These are phyloP conservation scores for Lathyrus oleraceus DNA, from an alignment of 306 rosid genomes.

Conservation along the genomic window DNA sequence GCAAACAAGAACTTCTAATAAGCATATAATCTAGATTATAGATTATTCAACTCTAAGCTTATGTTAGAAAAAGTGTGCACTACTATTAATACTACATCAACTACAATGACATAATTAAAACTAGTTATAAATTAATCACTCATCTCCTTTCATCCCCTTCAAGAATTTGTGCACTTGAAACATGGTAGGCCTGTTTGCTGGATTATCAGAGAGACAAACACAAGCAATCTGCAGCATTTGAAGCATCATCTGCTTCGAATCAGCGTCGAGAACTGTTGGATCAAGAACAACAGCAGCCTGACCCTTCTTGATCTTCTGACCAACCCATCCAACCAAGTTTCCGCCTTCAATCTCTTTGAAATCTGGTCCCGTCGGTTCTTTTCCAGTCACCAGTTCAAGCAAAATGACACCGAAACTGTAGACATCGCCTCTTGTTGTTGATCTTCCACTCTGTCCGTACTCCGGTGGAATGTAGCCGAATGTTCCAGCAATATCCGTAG, in stretches of 20 bases:
- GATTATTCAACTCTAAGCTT: slow-evolving; percentile 17
- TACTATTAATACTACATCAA: background rate
- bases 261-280: slow-evolving; percentile 62
- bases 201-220: slow-evolving; percentile 82
- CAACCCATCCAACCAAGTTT: slow-evolving; percentile 93
- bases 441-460: slow-evolving; percentile 96
- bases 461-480: slow-evolving; percentile 98
- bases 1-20: slow-evolving; percentile 21
- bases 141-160: slow-evolving; percentile 64
- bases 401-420: slow-evolving; percentile 92
- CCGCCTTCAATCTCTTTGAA: slow-evolving; percentile 97
- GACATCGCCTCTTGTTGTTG: slow-evolving; percentile 89
- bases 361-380: slow-evolving; percentile 95
- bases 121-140: slow-evolving; percentile 27
- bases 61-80: slow-evolving; percentile 34
- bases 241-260: slow-evolving; percentile 82
- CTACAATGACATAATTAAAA: slow-evolving; percentile 6
- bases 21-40: slow-evolving; percentile 17
- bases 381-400: slow-evolving; percentile 88
- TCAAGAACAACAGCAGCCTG: slow-evolving; percentile 83
- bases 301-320: slow-evolving; percentile 74
- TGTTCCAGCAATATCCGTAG: slow-evolving; percentile 95
- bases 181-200: slow-evolving; percentile 90
- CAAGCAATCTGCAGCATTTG: slow-evolving; percentile 77
- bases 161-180: slow-evolving; percentile 80